Base-by-base conservation (phyloP, 306 rosid genomes). In the Nissolia schottii region DNA sequence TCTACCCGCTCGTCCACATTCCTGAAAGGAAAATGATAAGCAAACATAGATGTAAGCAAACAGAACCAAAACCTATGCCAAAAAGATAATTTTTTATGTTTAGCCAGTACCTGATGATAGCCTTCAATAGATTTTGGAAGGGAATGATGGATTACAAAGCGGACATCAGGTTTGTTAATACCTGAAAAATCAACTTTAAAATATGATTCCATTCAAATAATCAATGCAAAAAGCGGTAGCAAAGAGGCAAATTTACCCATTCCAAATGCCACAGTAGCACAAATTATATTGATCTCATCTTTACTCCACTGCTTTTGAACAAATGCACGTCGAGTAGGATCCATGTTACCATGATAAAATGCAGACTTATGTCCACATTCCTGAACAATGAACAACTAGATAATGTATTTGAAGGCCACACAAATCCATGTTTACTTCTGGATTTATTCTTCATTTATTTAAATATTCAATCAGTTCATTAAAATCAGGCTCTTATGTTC, bases 241-340 rank as follows among this genome's bases (percentile, higher is more conserved):
- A 69, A 67, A 27, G 79, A 81, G 56, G 70, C 27, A 82, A 79
- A 27, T 31, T 5, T 94, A 94, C 99, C 99, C 99, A 94, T 94
- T 85, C 99, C 99, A 88, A 94, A 94, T 78, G 99, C 99, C 81
- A 94, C 95, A 20, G 99, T 94, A 57, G 99, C 99, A 72, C 99
- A 94, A 57, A 94, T 94, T 49, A 94, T 81, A 40, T 91, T 91
- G 64, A 94, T 81, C 83, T 94, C 99, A 78, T 94, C 97, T 86
- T 91, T 94, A 81, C 99, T 94, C 97, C 99, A 94, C 78, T 94
- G 99, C 80, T 85, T 89, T 75, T 94, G 99, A 77, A 91, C 84
- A 71, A 74, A 83, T 77, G 99, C 46, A 74, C 99, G 95, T 75
- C 84, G 96, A 76, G 92, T 64, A 71, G 95, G 91, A 70, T 94